phyloP scores from a whole-genome alignment of 768 basidiomycete genomes.

The Termitomyces sp. region DNA sequence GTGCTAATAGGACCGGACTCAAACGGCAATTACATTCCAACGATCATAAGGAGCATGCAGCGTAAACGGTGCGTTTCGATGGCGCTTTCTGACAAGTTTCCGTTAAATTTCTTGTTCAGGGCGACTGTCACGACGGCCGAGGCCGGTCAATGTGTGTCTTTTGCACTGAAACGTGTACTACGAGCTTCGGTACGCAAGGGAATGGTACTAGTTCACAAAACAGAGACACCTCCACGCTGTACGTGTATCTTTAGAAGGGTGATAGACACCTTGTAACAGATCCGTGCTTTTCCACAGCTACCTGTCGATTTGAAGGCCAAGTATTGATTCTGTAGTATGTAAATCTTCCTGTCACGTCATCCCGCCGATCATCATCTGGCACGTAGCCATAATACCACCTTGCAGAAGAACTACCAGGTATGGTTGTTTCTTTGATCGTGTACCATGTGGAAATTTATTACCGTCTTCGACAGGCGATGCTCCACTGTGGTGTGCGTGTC shows the following conservation, averaged over 20 bases:
- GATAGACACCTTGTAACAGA: not conserved
- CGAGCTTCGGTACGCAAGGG: constrained; percentile 85
- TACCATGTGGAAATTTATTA: not conserved
- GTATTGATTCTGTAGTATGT: constrained; percentile 89
- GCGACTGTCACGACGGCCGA: constrained; percentile 82
- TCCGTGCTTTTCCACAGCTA: constrained; percentile 40
- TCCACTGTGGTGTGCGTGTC: constrained; percentile 78
- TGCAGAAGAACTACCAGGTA: constrained; percentile 91
- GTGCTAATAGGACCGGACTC: constrained; percentile 90
- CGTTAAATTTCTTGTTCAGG: constrained; percentile 32
- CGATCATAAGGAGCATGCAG: constrained; percentile 88
- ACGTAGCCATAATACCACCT: constrained; percentile 81
- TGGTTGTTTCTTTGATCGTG: constrained; percentile 11
- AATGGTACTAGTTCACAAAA: constrained; percentile 86
- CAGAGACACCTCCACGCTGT: constrained; percentile 78
- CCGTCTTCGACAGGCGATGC: constrained; percentile 60
- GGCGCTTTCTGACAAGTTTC: not conserved
- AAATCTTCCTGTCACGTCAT: not conserved
- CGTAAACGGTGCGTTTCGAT: constrained; percentile 64
- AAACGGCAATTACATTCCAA: constrained; percentile 81
- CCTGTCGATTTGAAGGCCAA: constrained; percentile 87
- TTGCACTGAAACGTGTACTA: constrained; percentile 88
- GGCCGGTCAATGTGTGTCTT: constrained; percentile 92
- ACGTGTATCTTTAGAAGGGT: constrained; percentile 10
- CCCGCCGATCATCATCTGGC: not conserved